phyloP scores from a whole-genome alignment of 2,329 filamentous ascomycete species.

The Cercospora sesami region DNA sequence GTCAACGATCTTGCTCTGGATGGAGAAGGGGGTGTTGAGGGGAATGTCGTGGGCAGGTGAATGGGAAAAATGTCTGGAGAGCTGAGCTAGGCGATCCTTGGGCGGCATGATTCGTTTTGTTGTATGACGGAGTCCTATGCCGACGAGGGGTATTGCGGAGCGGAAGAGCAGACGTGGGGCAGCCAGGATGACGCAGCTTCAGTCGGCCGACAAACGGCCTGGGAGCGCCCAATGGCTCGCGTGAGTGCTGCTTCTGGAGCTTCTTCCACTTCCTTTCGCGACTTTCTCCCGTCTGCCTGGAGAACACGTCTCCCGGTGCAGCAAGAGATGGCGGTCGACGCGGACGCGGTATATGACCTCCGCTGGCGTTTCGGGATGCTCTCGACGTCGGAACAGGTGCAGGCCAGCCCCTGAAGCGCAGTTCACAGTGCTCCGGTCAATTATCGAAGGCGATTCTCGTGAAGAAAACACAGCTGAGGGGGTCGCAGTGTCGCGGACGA shows the following conservation, averaged over 20 bases:
- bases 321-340: not conserved
- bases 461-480: constrained; percentile 8
- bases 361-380: not conserved
- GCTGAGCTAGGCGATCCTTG: constrained; percentile 50
- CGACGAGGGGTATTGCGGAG: constrained; percentile 16
- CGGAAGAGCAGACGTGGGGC: constrained; percentile 19
- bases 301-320: not conserved
- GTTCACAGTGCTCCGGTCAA: constrained; percentile 8
- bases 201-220: not conserved
- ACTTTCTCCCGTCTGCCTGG: not conserved
- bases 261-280: not conserved
- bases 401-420: constrained; percentile 1
- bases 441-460: constrained; percentile 13
- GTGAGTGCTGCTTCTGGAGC: not conserved
- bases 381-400: not conserved
- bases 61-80: constrained; percentile 61
- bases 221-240: constrained; percentile 2
- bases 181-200: constrained; percentile 19
- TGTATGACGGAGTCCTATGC: constrained; percentile 4
- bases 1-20: constrained; percentile 50
- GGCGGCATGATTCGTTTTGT: constrained; percentile 36
- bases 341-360: constrained; percentile 1
- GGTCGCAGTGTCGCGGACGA: not conserved
- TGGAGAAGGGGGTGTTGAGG: constrained; percentile 64
- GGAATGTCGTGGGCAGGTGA: constrained; percentile 55